Evolutionary conservation across 1,139 yeast species (phyloP).

Genomic region (Suhomyces choctaworum): DNA sequence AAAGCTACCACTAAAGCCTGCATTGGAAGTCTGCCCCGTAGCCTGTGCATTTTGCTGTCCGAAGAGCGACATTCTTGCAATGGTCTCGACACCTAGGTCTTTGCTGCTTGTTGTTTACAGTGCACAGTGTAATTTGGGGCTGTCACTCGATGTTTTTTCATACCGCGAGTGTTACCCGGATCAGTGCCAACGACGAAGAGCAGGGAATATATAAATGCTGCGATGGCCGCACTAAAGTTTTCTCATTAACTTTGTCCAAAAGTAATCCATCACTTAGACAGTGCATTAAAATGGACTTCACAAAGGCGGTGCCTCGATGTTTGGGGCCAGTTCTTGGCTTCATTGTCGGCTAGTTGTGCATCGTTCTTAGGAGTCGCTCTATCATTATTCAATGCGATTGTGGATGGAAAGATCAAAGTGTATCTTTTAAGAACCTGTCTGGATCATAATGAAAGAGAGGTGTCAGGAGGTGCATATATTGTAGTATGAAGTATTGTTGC

Average conservation of each 20-base stretch:
- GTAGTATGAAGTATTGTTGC: slow-evolving; percentile 1
- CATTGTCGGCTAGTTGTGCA: slow-evolving; percentile 17
- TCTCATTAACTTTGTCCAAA: slow-evolving; percentile 51
- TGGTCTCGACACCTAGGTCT: slow-evolving; percentile 1
- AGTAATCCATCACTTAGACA: slow-evolving; percentile 55
- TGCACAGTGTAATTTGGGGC: slow-evolving; percentile 9
- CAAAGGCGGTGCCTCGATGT: slow-evolving; percentile 19
- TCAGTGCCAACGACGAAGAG: slow-evolving; percentile 6
- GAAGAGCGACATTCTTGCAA: slow-evolving; percentile 13
- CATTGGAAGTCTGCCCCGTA: slow-evolving; percentile 1
- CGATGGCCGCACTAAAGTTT: slow-evolving; percentile 4
- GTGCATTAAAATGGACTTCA: slow-evolving; percentile 39
- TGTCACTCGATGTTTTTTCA: slow-evolving; percentile 9
- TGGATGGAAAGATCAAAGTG: slow-evolving; percentile 48
- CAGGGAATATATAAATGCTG: slow-evolving; percentile 11
- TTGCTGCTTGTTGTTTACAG: slow-evolving; percentile 6
- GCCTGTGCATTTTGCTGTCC: slow-evolving; percentile 9
- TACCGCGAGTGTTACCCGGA: slow-evolving; percentile 16
- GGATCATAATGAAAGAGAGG: slow-evolving; percentile 54
- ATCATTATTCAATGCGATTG: slow-evolving; percentile 43
- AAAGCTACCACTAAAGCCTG: slow-evolving; percentile 12
- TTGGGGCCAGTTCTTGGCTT: slow-evolving; percentile 31
- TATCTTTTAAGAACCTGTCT: slow-evolving; percentile 54
- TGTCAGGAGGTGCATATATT: slow-evolving; percentile 52
- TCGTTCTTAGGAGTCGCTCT: slow-evolving; percentile 14